phyloP scores from a whole-genome alignment of 495 filamentous ascomycete species.

The Paragyromitra xinjiangensis region DNA sequence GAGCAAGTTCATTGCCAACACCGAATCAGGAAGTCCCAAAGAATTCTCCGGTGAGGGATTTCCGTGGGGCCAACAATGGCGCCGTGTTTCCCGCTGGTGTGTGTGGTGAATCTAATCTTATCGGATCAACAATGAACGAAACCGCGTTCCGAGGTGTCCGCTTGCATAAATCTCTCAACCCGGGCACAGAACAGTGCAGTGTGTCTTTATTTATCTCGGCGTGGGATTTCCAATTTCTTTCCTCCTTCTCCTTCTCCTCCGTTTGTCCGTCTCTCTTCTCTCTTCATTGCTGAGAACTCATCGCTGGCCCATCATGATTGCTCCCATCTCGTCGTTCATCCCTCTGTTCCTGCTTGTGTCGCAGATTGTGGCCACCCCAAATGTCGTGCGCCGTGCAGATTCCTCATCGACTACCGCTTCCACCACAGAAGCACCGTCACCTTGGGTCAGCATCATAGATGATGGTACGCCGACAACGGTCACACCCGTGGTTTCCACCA shows the following conservation, averaged over 20 bases:
- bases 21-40: slow-evolving; percentile 26
- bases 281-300: slow-evolving; percentile 3
- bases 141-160: slow-evolving; percentile 24
- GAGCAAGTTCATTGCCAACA: slow-evolving; percentile 6
- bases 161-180: slow-evolving; percentile 37
- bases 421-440: slow-evolving; percentile 26
- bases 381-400: slow-evolving; percentile 22
- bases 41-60: slow-evolving; percentile 30
- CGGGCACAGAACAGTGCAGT: not conserved
- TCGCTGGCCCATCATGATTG: slow-evolving; percentile 27
- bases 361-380: slow-evolving; percentile 23
- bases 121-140: slow-evolving; percentile 13
- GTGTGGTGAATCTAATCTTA: slow-evolving; percentile 15
- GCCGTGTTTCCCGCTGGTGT: slow-evolving; percentile 5
- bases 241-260: not conserved
- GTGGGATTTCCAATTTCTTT: not conserved
- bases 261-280: not conserved
- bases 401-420: slow-evolving; percentile 12
- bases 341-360: slow-evolving; percentile 27
- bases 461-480: slow-evolving; percentile 41
- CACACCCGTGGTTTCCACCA: slow-evolving; percentile 38
- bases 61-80: slow-evolving; percentile 15
- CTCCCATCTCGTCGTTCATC: slow-evolving; percentile 24
- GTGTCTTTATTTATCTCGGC: slow-evolving; percentile 2
- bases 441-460: slow-evolving; percentile 36